Evolutionary conservation across 805 yeast species (phyloP).

Genomic region (Lipomyces yamadae): DNA sequence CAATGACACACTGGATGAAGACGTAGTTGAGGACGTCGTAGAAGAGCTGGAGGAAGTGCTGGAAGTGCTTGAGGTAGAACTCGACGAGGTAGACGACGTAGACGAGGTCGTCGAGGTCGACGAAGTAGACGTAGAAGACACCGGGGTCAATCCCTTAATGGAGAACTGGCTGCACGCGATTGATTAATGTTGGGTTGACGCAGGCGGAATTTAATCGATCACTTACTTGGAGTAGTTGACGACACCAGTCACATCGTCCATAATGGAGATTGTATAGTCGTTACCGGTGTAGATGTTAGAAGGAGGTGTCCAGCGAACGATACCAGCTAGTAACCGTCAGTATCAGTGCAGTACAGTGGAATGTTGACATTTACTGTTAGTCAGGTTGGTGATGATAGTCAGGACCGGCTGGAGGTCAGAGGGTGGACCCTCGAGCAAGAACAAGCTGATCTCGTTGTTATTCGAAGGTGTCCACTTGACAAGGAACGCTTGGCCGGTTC

Average conservation of each 20-base stretch:
- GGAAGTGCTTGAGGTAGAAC: neutral
- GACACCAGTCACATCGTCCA: slow-evolving; percentile 42
- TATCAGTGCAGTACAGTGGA: neutral
- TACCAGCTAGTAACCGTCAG: slow-evolving; percentile 40
- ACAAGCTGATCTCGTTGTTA: slow-evolving; percentile 43
- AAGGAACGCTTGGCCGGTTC: slow-evolving; percentile 34
- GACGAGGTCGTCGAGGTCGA: neutral
- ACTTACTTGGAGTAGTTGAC: slow-evolving; percentile 47
- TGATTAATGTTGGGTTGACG: neutral
- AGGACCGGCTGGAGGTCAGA: slow-evolving; percentile 44
- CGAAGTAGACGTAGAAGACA: slow-evolving; percentile 8
- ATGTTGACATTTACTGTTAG: slow-evolving; percentile 39
- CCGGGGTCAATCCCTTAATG: slow-evolving; percentile 19
- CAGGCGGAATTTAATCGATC: slow-evolving; percentile 14
- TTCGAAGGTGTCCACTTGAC: slow-evolving; percentile 33
- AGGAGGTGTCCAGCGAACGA: slow-evolving; percentile 48
- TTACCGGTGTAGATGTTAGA: slow-evolving; percentile 41
- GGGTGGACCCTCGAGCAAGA: slow-evolving; percentile 45
- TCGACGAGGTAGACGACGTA: slow-evolving; percentile 13
- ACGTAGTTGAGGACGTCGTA: neutral
- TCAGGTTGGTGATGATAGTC: slow-evolving; percentile 44
- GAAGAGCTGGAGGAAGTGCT: neutral
- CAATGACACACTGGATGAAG: neutral
- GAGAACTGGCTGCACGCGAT: slow-evolving; percentile 15
- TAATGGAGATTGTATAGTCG: slow-evolving; percentile 46